These are phyloP conservation scores for Serendipita sp. DNA, from an alignment of 768 basidiomycete species.

Conservation along the genomic window DNA sequence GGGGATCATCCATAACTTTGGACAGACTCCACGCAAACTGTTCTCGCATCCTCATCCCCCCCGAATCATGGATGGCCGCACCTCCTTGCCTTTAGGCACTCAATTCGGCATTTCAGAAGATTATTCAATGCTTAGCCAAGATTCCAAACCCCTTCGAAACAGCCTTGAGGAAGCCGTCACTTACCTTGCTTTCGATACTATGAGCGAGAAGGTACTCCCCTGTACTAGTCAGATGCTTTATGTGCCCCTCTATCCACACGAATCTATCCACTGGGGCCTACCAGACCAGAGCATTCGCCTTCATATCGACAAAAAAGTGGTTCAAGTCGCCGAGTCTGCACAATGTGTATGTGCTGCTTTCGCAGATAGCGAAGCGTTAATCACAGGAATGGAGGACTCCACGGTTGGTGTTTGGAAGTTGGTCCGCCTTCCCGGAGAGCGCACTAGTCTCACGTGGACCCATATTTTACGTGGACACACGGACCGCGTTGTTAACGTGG, in stretches of 20 bases:
- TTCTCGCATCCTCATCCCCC: slow-evolving; percentile 63
- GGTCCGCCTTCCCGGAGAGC: slow-evolving; percentile 21
- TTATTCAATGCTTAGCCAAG: slow-evolving; percentile 47
- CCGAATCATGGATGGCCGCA: slow-evolving; percentile 53
- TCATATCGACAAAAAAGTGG: slow-evolving; percentile 46
- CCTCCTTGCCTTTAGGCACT: slow-evolving; percentile 51
- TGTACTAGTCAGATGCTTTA: slow-evolving; percentile 40
- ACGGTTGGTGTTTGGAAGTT: slow-evolving; percentile 74
- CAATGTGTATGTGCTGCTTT: slow-evolving; percentile 61
- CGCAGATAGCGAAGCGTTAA: slow-evolving; percentile 52
- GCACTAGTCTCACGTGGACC: slow-evolving; percentile 27
- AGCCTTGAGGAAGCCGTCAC: slow-evolving; percentile 26
- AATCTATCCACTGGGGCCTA: slow-evolving; percentile 51
- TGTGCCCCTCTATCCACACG: slow-evolving; percentile 44
- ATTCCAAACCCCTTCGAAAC: slow-evolving; percentile 41
- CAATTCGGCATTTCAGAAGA: slow-evolving; percentile 76
- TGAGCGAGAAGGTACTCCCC: slow-evolving; percentile 44
- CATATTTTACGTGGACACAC: slow-evolving; percentile 73
- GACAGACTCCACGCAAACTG: slow-evolving; percentile 80
- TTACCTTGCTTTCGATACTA: slow-evolving; percentile 37
- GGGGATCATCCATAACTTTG: slow-evolving; percentile 92
- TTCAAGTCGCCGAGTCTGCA: slow-evolving; percentile 62
- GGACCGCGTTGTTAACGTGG: slow-evolving; percentile 45
- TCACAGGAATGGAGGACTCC: slow-evolving; percentile 67
- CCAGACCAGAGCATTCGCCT: slow-evolving; percentile 33